A percentile compares a stretch with the other conserved stretches of the same genome.
phyloP scores from a whole-genome alignment of 2,329 filamentous ascomycete genomes.

The Geoglossum cookeanum region DNA sequence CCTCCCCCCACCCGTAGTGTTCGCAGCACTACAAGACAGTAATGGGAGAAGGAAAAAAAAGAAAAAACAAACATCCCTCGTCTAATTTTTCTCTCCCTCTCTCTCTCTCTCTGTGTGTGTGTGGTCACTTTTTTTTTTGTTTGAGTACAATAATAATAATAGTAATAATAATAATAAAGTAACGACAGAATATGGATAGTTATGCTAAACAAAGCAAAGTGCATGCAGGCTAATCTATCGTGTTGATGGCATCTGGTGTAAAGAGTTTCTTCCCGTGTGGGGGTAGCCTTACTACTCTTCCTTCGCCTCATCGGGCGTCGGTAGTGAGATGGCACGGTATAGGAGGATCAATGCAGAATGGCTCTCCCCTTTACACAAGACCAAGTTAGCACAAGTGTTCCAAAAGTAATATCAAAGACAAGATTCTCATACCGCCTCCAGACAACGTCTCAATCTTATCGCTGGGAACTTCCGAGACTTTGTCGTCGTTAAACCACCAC shows the following conservation, averaged over 20 bases:
- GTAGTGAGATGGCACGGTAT: constrained; percentile 30
- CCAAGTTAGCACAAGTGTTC: constrained; percentile 4
- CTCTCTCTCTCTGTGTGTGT: no score
- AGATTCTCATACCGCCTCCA: constrained; percentile 49
- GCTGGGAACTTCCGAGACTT: constrained; percentile 74
- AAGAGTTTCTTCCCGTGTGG: neutral
- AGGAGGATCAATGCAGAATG: constrained; percentile 31
- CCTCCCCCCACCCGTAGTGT: no score
- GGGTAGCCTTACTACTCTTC: neutral
- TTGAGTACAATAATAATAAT: no score
- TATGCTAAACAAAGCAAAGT: no score
- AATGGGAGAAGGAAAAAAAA: no score
- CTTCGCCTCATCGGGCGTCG: constrained; percentile 21
- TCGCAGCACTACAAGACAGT: no score
- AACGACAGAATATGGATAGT: no score
- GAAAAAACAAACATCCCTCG: no score
- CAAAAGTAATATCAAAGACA: neutral
- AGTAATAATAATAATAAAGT: no score
- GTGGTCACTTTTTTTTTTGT: no score
- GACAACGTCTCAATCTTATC: constrained; percentile 84
- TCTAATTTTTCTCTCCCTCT: no score
- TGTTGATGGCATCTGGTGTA: neutral
- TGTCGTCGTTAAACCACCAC: constrained; percentile 99
- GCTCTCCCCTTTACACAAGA: constrained; percentile 23
- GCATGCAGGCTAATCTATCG: neutral